Percentiles rank a stretch among this genome's conserved stretches.
phyloP scores from a whole-genome alignment of 2,329 filamentous ascomycete genomes.

The Diaporthe amygdali region DNA sequence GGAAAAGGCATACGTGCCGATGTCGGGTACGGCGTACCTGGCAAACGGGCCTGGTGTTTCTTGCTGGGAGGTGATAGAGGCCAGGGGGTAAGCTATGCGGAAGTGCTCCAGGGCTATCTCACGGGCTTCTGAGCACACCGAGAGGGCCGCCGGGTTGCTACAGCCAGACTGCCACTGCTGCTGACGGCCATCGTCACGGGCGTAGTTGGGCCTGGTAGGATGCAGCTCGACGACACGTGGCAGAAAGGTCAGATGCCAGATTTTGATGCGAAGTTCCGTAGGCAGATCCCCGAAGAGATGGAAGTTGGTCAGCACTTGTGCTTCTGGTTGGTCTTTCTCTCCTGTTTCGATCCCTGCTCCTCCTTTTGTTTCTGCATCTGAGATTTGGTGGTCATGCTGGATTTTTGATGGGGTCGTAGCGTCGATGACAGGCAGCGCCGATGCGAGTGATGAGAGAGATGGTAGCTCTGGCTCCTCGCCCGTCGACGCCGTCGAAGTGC shows the following conservation, averaged over 20 bases:
- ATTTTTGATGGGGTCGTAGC: neutral
- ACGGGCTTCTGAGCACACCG: constrained; percentile 39
- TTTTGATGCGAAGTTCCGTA: constrained; percentile 40
- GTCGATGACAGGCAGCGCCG: neutral
- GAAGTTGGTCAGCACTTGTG: constrained; percentile 28
- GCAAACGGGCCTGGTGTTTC: constrained; percentile 10
- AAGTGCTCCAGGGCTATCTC: constrained; percentile 36
- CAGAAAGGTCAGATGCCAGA: constrained; percentile 39
- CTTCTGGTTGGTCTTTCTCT: too few relatives aligned
- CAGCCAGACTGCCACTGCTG: constrained; percentile 37
- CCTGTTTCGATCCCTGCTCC: neutral
- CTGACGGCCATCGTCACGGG: constrained; percentile 25
- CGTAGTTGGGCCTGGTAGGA: constrained; percentile 36
- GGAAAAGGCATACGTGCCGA: constrained; percentile 15
- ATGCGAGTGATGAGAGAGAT: constrained; percentile 14
- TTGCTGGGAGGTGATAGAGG: constrained; percentile 17
- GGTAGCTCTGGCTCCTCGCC: neutral
- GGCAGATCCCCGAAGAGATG: constrained; percentile 37
- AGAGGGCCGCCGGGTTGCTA: constrained; percentile 39
- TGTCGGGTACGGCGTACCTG: constrained; percentile 29
- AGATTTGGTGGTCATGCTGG: too few relatives aligned
- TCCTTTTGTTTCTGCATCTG: neutral
- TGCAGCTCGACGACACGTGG: constrained; percentile 42
- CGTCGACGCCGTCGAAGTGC: neutral
- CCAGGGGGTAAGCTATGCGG: constrained; percentile 36